Evolutionary conservation across 768 basidiomycete genomes (phyloP).

Genomic region (Collybia sp.): DNA sequence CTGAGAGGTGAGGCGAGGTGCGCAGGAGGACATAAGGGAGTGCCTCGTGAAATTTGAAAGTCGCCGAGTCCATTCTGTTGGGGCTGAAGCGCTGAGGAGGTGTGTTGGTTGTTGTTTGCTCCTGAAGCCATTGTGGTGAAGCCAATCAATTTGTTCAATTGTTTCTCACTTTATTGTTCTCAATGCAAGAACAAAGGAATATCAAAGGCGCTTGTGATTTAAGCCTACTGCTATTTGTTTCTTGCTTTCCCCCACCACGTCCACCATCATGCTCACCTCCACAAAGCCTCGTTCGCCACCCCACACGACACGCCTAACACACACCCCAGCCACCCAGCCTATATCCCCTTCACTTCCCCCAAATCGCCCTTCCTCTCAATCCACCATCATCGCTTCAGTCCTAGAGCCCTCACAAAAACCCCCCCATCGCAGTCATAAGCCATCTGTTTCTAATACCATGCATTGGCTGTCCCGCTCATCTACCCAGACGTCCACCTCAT

Average conservation of each 20-base stretch:
- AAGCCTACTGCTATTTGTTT: too few relatives aligned
- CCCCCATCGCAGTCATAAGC: conserved; percentile 17
- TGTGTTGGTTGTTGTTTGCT: conserved; percentile 1
- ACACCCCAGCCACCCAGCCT: conserved; percentile 18
- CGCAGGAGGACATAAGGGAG: conserved; percentile 45
- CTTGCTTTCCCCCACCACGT: neutral
- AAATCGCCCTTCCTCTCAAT: conserved; percentile 15
- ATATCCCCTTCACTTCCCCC: conserved; percentile 17
- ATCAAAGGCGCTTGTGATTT: too few relatives aligned
- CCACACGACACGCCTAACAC: conserved; percentile 17
- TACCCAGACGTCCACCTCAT: conserved; percentile 22
- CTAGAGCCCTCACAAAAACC: conserved; percentile 20
- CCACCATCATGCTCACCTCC: conserved; percentile 15
- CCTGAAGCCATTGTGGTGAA: neutral
- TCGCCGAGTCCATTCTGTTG: conserved; percentile 17
- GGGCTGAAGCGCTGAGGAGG: conserved; percentile 5
- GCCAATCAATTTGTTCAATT: neutral
- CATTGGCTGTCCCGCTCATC: conserved; percentile 45
- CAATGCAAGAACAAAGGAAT: too few relatives aligned
- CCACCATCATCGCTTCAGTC: conserved; percentile 15
- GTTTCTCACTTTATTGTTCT: too few relatives aligned
- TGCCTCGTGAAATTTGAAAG: conserved; percentile 40
- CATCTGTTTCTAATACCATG: conserved; percentile 42
- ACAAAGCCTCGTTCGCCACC: conserved; percentile 24
- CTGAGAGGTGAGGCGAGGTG: conserved; percentile 54